Evolutionary conservation across 768 basidiomycete genomes (phyloP), one percentile per base, ranked within the genome.

Genomic region (Saitozyma sp.): DNA sequence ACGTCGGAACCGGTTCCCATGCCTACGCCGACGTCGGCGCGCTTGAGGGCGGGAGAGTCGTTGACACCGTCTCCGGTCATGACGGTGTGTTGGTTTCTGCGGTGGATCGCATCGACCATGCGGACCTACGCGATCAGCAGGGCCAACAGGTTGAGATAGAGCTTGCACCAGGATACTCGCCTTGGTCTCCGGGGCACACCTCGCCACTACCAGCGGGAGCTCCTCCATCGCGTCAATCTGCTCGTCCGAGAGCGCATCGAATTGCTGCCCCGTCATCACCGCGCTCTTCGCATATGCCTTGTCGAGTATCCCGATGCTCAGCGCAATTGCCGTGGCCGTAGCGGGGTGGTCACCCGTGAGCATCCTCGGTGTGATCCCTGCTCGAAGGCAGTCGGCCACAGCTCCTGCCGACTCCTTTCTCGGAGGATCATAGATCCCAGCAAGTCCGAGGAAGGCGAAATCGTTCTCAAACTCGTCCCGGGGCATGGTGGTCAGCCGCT

Each of bases 51-150:
- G 39, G 85, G 85, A 3, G 83, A 83, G 66, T 87, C 86, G 73
- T 86, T 87, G 58, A 86, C 85, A 54, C 85, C 85, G 67, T 78
- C 84, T 16, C 84, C 84, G 16, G 84, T 84, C 84, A 86, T 87
- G 9, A 84, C 85, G 0, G 85, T 83, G 59, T 82, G 82, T 29
- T 17, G 50, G 1, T 54, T 54, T 41, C 85, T 80, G 40, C 85
- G 81, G 67, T 86, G 85, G 8, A 85, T 83, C 13, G 85, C 85
- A 59, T 86, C 83, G 50, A 86, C 85, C 71, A 73, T 73, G 54
- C 71, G 63, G 53, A 69, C 85, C 84, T 86, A 19, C 82, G 80
- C 6, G 83, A 83, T 29, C 29, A 29, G 29, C 29, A 29, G 2
- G 29, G 29, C 29, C 29, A 29, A 29, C 29, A 29, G 29, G 29